Base-by-base conservation (phyloP, 2,329 filamentous ascomycete genomes). In the Byssoonygena ceratinophila region DNA sequence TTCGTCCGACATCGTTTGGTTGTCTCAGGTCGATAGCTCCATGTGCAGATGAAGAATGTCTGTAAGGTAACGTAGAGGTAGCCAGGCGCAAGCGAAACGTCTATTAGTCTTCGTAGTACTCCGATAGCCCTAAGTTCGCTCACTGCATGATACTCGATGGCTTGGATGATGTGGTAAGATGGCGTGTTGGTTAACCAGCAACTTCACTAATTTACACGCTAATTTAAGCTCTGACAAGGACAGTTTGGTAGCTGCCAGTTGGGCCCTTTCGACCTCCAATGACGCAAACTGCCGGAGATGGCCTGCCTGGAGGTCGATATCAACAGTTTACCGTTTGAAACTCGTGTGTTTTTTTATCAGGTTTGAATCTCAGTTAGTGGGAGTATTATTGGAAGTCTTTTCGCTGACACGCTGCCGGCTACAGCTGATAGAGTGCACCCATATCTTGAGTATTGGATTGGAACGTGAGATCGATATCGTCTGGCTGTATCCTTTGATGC, bases 1-100 rank as follows among this genome's bases (percentile, higher is more conserved):
- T 54, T 69, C 69, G 58, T 74, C 69, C 67, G 66, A 65, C 72
- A 75, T 75, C 52, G 32, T 55, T 39, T 7, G 25, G 12, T 11
- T 8, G 18, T 37, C 25, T 51, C n/a, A 46, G 5, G n/a, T 23
- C 22, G 22, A 43, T 31, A 48, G n/a, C 51, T 43, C 51, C 49
- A 52, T 50, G 14, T 36, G 47, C 16, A 20, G 43, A 32, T 20
- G 39, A 31, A 3, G 44, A 7, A 31, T 39, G 6, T 6, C 2
- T 20, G 36, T 20, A 39, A 39, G 16, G 4, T 18, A 4, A 39
- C 20, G 18, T 5, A 39, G 36, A 39, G 36, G 6, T 5, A 39
- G 36, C n/a, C 16, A 39, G n/a, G 7, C 6, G 18, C 5, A 29
- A 9, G 36, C 11, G 36, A 39, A 22, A 20, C 16, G n/a, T 39